Conservation (phyloP, 257 asterid genomes). For the Vinca minor region DNA sequence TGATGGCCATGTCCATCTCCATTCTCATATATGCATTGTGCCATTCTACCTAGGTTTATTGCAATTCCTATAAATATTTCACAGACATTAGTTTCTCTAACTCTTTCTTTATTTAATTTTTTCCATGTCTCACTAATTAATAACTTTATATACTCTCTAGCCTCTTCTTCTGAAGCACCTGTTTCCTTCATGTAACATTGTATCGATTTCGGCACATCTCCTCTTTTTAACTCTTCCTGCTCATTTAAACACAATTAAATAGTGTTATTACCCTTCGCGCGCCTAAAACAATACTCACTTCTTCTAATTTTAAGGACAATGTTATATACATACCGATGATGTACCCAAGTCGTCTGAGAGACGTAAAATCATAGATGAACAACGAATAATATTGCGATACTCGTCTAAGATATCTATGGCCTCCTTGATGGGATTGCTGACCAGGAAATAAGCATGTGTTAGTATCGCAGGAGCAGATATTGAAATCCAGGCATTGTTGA, state of each 20-base stretch:
- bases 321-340: constrained; percentile 20
- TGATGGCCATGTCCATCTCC: constrained; percentile 55
- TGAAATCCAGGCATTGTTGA: constrained; percentile 30
- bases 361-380: constrained; percentile 24
- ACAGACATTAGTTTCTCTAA: constrained; percentile 10
- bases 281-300: no score
- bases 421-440: constrained; percentile 26
- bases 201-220: constrained; percentile 25
- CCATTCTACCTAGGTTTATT: constrained; percentile 38
- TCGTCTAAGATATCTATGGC: constrained; percentile 13
- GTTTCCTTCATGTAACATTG: constrained; percentile 49
- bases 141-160: constrained; percentile 13
- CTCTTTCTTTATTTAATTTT: constrained; percentile 22
- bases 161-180: constrained; percentile 21
- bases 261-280: no score
- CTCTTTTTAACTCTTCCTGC: constrained; percentile 20
- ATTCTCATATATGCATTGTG: constrained; percentile 39
- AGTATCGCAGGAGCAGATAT: constrained; percentile 24
- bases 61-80: constrained; percentile 19
- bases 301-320: no score
- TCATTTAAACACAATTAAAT: not conserved
- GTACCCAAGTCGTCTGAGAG: constrained; percentile 47
- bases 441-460: constrained; percentile 25
- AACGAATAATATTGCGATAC: constrained; percentile 25
- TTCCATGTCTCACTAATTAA: constrained; percentile 29